A percentile compares a stretch with the other conserved stretches of the same genome.
phyloP scores from a whole-genome alignment of 140 eudicot species.

The Stevia rebaudiana region DNA sequence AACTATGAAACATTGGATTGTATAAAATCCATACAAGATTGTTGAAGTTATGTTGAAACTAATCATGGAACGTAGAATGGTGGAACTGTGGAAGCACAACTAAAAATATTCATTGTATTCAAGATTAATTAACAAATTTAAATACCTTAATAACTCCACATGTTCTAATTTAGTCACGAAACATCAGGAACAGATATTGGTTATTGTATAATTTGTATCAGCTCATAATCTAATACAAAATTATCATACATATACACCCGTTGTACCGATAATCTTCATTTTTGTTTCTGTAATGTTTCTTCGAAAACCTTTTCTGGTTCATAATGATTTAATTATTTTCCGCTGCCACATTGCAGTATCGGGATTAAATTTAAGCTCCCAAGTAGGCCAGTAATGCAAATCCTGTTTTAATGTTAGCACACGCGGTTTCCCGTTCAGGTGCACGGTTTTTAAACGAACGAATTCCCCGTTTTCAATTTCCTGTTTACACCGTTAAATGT shows the following conservation, averaged over 20 bases:
- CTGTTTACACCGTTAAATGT: slow-evolving; percentile 27
- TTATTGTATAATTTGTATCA: slow-evolving; percentile 7
- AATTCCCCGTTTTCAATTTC: slow-evolving; percentile 62
- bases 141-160: not conserved
- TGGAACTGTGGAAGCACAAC: too few species aligned
- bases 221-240: slow-evolving; percentile 15
- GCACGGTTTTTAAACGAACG: slow-evolving; percentile 67
- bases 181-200: slow-evolving; percentile 5
- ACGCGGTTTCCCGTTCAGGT: slow-evolving; percentile 76
- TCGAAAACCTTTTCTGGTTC: slow-evolving; percentile 5
- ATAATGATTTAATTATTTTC: slow-evolving; percentile 43
- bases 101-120: too few species aligned
- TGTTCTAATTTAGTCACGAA: slow-evolving; percentile 4
- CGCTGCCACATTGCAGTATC: slow-evolving; percentile 70
- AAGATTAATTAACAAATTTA: not conserved
- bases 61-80: too few species aligned
- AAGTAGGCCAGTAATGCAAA: slow-evolving; percentile 88
- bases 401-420: slow-evolving; percentile 83
- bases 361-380: slow-evolving; percentile 72
- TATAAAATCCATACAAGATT: not conserved
- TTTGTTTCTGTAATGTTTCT: not conserved
- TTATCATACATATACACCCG: slow-evolving; percentile 15
- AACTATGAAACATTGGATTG: not conserved
- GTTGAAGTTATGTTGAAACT: not conserved
- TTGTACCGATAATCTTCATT: slow-evolving; percentile 9